phyloP scores from a whole-genome alignment of 2,329 filamentous ascomycete species.

The Onygenales sp. region DNA sequence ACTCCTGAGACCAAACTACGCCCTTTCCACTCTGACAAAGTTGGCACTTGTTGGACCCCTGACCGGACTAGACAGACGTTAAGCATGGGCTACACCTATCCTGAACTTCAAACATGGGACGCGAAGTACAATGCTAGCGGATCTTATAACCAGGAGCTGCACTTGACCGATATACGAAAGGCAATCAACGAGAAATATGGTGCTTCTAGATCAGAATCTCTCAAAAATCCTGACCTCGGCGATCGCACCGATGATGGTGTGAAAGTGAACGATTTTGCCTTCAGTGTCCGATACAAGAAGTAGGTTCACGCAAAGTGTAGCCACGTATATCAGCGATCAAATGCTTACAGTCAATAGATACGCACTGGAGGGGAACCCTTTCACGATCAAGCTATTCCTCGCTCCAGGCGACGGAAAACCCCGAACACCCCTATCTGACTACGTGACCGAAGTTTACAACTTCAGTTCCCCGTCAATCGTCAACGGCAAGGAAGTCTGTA shows the following conservation, averaged over 20 bases:
- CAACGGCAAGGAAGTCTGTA: not conserved
- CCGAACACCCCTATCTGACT: not conserved
- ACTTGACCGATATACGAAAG: not conserved
- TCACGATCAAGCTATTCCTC: slow-evolving; percentile 1
- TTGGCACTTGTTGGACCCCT: not conserved
- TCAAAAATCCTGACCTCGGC: not conserved
- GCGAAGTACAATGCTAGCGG: not conserved
- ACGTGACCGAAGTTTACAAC: slow-evolving; percentile 3
- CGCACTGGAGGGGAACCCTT: not conserved
- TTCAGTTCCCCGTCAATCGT: not conserved
- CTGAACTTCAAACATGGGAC: slow-evolving; percentile 3
- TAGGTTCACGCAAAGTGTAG: not conserved
- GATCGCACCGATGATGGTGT: slow-evolving; percentile 1
- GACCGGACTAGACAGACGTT: not conserved
- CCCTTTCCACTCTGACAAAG: slow-evolving; percentile 1
- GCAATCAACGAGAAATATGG: slow-evolving; percentile 1
- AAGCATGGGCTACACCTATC: slow-evolving; percentile 2
- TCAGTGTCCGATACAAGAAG: slow-evolving; percentile 2
- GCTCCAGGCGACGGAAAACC: slow-evolving; percentile 2
- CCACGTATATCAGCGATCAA: not conserved
- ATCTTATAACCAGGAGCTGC: not conserved
- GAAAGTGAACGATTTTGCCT: slow-evolving; percentile 2
- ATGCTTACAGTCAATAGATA: not conserved
- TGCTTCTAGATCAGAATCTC: not conserved
- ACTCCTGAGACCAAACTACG: slow-evolving; percentile 1